phyloP scores from a whole-genome alignment of 2,329 filamentous ascomycete genomes.

The Colletotrichum viniferum region DNA sequence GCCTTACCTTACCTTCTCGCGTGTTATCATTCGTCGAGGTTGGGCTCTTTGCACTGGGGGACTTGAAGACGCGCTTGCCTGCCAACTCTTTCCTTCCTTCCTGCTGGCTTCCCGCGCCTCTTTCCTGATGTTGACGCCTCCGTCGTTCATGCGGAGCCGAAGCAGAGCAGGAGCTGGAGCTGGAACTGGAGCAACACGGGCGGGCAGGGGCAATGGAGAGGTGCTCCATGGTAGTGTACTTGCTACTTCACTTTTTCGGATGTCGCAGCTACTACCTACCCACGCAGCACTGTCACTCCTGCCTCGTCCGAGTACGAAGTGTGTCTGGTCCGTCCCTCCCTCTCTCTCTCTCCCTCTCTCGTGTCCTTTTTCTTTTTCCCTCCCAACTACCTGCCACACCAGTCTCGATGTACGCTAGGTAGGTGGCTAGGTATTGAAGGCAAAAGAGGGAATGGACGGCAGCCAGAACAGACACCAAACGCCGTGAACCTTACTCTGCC shows the following conservation, averaged over 20 bases:
- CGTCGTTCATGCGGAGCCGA: constrained; percentile 7
- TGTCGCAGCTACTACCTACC: not conserved
- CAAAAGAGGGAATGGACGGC: not conserved
- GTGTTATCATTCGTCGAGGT: not conserved
- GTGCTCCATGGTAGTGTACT: not conserved
- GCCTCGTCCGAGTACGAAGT: not conserved
- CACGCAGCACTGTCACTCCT: not conserved
- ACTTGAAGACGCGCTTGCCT: not conserved
- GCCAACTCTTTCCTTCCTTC: not conserved
- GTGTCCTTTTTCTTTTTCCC: not conserved
- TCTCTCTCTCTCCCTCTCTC: not conserved
- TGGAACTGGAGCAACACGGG: not conserved
- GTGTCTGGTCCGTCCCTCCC: not conserved
- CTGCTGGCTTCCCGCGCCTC: not conserved
- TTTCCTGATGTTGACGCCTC: not conserved
- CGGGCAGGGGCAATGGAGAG: not conserved
- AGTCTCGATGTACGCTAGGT: not conserved
- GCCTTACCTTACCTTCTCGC: not conserved
- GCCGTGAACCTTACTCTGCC: not conserved
- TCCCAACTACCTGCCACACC: not conserved
- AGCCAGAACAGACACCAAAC: not conserved
- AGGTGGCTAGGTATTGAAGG: too few relatives aligned
- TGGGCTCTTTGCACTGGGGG: not conserved
- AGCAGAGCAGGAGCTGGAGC: not conserved
- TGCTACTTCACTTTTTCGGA: not conserved